Percentiles rank a stretch among this genome's conserved stretches.
These are phyloP conservation scores for Adansonia digitata DNA, from an alignment of 345 rosid genomes.

Conservation along the genomic window DNA sequence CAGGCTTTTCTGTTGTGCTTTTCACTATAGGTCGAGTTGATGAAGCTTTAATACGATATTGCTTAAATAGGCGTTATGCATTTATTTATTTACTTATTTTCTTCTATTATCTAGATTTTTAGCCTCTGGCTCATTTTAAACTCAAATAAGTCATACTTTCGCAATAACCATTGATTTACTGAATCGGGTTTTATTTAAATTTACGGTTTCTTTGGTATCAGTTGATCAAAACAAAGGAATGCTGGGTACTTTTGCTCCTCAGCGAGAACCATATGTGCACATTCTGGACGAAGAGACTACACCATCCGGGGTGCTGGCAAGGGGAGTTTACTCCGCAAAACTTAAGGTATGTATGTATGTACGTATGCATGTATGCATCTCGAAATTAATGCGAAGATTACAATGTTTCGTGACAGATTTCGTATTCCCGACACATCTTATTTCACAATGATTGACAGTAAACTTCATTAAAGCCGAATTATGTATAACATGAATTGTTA, in stretches of 20 bases:
- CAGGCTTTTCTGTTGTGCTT: not conserved
- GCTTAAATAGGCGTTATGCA: not conserved
- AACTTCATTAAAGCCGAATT: not conserved
- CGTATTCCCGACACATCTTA: not conserved
- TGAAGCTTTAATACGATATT: not conserved
- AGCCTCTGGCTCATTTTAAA: not conserved
- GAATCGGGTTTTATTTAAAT: not conserved
- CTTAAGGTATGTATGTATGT: conserved; percentile 29
- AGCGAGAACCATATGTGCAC: conserved; percentile 40
- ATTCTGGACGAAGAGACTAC: conserved; percentile 51
- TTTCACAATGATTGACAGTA: not conserved
- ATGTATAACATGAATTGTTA: not conserved
- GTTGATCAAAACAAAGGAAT: conserved; percentile 55
- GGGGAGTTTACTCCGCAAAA: conserved; percentile 47
- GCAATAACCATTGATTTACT: not conserved
- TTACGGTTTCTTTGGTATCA: conserved; percentile 19
- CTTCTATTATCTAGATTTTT: not conserved
- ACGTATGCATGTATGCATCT: not conserved
- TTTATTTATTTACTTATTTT: not conserved
- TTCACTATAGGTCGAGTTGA: not conserved
- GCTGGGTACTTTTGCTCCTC: conserved; percentile 65
- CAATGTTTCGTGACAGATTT: not conserved
- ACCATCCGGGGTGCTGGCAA: conserved; percentile 50
- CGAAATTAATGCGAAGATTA: not conserved
- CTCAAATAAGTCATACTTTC: not conserved